Percentiles rank a stretch among this genome's conserved stretches.
These are phyloP conservation scores for Termitomyces sp. DNA, from an alignment of 768 basidiomycete species.

Conservation along the genomic window DNA sequence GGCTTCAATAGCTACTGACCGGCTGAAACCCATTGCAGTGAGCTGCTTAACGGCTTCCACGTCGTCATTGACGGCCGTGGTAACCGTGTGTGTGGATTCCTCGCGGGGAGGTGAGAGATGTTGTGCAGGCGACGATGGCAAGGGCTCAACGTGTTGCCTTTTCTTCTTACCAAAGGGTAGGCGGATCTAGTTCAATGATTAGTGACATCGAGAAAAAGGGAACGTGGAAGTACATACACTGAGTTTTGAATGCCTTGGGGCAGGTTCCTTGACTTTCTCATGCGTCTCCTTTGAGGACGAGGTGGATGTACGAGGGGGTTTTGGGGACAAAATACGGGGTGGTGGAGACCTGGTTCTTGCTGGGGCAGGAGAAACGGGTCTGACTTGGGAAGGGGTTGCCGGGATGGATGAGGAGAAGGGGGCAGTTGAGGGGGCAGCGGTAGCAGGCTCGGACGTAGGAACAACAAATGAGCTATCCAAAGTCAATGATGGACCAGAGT, in stretches of 20 bases:
- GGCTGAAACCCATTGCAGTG: constrained; percentile 88
- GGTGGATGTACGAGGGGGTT: constrained; percentile 56
- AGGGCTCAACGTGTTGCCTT: constrained; percentile 52
- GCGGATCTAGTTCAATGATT: constrained; percentile 47
- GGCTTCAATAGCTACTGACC: constrained; percentile 77
- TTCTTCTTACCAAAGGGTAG: constrained; percentile 79
- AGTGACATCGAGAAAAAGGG: constrained; percentile 1
- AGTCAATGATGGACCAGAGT: constrained; percentile 36
- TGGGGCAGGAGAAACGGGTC: constrained; percentile 38
- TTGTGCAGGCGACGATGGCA: constrained; percentile 39
- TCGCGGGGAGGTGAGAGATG: constrained; percentile 45
- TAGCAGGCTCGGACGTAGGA: constrained; percentile 18
- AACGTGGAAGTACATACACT: constrained; percentile 53
- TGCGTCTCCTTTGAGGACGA: constrained; percentile 58
- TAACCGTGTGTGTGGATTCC: constrained; percentile 37
- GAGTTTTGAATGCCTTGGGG: constrained; percentile 68
- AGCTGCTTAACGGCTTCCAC: constrained; percentile 77
- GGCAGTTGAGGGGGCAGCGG: constrained; percentile 19
- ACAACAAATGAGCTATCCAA: constrained; percentile 39
- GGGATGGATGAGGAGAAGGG: constrained; percentile 25
- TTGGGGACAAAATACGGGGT: constrained; percentile 56
- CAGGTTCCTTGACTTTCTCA: constrained; percentile 55
- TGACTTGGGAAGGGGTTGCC: constrained; percentile 34
- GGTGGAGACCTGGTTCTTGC: constrained; percentile 45
- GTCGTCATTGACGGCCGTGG: constrained; percentile 68